Conservation (phyloP, 164 flowering plant species). For the Macadamia integrifolia region DNA sequence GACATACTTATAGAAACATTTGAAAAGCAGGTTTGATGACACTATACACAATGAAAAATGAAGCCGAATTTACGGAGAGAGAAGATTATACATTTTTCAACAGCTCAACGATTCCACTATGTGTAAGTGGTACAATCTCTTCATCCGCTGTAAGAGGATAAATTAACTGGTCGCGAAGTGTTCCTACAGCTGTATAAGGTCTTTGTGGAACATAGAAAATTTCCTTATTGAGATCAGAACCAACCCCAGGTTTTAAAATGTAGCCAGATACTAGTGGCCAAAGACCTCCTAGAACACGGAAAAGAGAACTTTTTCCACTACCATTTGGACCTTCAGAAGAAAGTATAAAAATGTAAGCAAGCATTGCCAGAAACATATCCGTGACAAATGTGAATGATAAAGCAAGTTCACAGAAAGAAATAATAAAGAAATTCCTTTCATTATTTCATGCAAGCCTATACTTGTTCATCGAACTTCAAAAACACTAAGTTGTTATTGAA, state of each 20-base stretch:
- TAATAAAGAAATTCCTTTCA: neutral
- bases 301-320: slow-evolving; percentile 98
- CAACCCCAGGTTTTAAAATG: slow-evolving; percentile 94
- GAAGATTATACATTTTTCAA: slow-evolving; percentile 68
- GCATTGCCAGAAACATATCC: neutral
- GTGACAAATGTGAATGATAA: no score
- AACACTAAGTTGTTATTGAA: no score
- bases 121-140: slow-evolving; percentile 72
- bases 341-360: slow-evolving; percentile 5
- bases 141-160: slow-evolving; percentile 87
- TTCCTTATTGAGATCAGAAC: slow-evolving; percentile 97
- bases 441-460: no score
- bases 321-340: slow-evolving; percentile 87
- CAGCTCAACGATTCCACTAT: slow-evolving; percentile 77
- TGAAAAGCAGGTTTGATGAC: neutral
- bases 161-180: slow-evolving; percentile 94
- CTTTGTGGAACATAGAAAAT: slow-evolving; percentile 98
- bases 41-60: neutral
- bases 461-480: neutral
- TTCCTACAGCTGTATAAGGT: slow-evolving; percentile 97
- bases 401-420: no score
- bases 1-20: neutral
- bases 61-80: neutral
- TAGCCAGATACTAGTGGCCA: slow-evolving; percentile 97
- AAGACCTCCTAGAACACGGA: slow-evolving; percentile 96